A percentile compares a stretch with the other conserved stretches of the same genome.
These are phyloP conservation scores for Myxozyma udenii DNA, from an alignment of 805 yeast species.

Conservation along the genomic window DNA sequence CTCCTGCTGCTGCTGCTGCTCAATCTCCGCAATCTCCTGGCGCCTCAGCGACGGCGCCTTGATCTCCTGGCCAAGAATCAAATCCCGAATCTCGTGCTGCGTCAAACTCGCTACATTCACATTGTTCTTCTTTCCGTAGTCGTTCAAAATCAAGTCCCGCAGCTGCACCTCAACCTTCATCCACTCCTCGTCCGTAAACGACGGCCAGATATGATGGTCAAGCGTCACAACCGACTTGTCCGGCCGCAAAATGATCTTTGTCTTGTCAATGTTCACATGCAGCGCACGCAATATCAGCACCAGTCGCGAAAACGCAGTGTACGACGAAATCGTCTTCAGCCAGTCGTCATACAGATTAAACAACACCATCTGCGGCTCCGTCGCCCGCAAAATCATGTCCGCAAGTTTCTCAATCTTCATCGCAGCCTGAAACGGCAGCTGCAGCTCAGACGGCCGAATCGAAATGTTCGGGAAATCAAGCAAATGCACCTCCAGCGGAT, in stretches of 20 bases:
- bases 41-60: conserved; percentile 84
- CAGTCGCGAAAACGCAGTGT: conserved; percentile 89
- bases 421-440: conserved; percentile 84
- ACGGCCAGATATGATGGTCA: conserved; percentile 91
- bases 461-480: conserved; percentile 91
- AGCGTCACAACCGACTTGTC: conserved; percentile 66
- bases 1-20: conserved; percentile 44
- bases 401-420: conserved; percentile 75
- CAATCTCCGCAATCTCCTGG: conserved; percentile 76
- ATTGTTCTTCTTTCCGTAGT: conserved; percentile 79
- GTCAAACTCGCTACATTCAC: conserved; percentile 85
- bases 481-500: conserved; percentile 96
- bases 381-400: conserved; percentile 77
- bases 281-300: conserved; percentile 79
- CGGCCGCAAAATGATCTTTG: conserved; percentile 72
- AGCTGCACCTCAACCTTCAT: conserved; percentile 79
- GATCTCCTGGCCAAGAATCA: conserved; percentile 90
- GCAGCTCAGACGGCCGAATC: conserved; percentile 83
- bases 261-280: conserved; percentile 69
- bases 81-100: conserved; percentile 88
- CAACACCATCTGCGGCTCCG: conserved; percentile 88
- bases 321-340: conserved; percentile 76
- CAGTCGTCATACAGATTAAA: conserved; percentile 94
- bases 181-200: conserved; percentile 88
- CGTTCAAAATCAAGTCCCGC: conserved; percentile 80